Evolutionary conservation across 2,329 filamentous ascomycete genomes (phyloP).

Genomic region (Grosmannia serpens): DNA sequence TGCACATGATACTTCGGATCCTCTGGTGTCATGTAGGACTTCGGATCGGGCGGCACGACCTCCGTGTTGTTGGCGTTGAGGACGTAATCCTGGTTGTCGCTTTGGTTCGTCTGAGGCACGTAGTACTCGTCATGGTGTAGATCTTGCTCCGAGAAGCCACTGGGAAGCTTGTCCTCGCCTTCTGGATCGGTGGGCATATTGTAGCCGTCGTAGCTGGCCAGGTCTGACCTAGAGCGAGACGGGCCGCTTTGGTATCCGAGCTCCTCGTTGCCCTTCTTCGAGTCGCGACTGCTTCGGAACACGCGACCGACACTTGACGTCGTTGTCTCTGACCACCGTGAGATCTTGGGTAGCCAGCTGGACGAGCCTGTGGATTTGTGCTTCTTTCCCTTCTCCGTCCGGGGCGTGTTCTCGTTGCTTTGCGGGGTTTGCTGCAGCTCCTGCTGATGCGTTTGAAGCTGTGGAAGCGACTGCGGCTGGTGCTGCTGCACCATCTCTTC

Average conservation of each 20-base stretch:
- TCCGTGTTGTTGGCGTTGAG: neutral
- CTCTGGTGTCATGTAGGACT: constrained; percentile 44
- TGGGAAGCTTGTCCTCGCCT: constrained; percentile 48
- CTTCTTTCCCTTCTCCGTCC: constrained; percentile 67
- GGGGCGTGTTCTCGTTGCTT: constrained; percentile 72
- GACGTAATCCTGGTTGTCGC: constrained; percentile 1
- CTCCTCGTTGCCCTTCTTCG: constrained; percentile 49
- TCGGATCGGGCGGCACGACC: constrained; percentile 29
- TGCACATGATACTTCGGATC: constrained; percentile 76
- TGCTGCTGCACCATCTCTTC: neutral
- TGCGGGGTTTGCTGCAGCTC: constrained; percentile 19
- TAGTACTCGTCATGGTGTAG: constrained; percentile 20
- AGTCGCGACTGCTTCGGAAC: constrained; percentile 56
- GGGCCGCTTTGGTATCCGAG: constrained; percentile 19
- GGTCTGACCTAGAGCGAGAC: constrained; percentile 71
- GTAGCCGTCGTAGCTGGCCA: constrained; percentile 56
- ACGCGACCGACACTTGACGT: constrained; percentile 74
- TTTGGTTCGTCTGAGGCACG: constrained; percentile 10
- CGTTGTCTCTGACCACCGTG: constrained; percentile 94
- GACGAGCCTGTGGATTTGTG: constrained; percentile 79
- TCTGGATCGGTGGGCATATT: constrained; percentile 43
- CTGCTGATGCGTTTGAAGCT: neutral
- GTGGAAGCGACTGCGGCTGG: constrained; percentile 1
- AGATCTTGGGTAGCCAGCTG: constrained; percentile 78
- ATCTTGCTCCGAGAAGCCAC: constrained; percentile 43